phyloP scores from a whole-genome alignment of 2,329 filamentous ascomycete species.

The Colletotrichum orbiculare region DNA sequence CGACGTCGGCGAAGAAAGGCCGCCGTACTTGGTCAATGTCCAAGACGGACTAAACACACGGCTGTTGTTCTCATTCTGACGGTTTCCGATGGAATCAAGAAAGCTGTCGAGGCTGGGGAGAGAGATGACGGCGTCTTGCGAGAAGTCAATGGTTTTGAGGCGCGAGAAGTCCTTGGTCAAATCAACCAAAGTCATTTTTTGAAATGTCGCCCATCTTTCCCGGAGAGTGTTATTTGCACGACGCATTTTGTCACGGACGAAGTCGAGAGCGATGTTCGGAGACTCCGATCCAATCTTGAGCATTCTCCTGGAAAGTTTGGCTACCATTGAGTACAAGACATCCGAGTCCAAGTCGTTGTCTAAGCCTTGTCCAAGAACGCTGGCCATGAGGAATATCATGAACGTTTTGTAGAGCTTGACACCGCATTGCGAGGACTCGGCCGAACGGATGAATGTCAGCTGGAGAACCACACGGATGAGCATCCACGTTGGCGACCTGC shows the following conservation, averaged over 20 bases:
- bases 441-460: slow-evolving; percentile 30
- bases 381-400: slow-evolving; percentile 58
- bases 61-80: neutral
- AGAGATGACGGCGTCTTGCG: slow-evolving; percentile 30
- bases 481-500: slow-evolving; percentile 65
- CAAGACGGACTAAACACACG: slow-evolving; percentile 7
- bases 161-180: neutral
- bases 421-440: slow-evolving; percentile 18
- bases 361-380: slow-evolving; percentile 45
- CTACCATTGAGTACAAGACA: slow-evolving; percentile 51
- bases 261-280: neutral
- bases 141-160: slow-evolving; percentile 28
- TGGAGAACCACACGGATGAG: slow-evolving; percentile 64
- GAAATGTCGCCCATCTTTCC: neutral
- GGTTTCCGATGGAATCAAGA: neutral
- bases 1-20: neutral
- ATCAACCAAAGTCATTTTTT: neutral
- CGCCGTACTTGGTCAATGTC: neutral
- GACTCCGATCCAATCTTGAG: slow-evolving; percentile 49
- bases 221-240: neutral
- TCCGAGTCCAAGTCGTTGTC: slow-evolving; percentile 39
- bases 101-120: slow-evolving; percentile 21
- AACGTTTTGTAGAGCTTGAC: slow-evolving; percentile 59
- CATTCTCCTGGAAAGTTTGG: slow-evolving; percentile 56
- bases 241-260: slow-evolving; percentile 1